Conservation (phyloP, 176 grass and related monocot species). For the Tillandsia fasciculata region DNA sequence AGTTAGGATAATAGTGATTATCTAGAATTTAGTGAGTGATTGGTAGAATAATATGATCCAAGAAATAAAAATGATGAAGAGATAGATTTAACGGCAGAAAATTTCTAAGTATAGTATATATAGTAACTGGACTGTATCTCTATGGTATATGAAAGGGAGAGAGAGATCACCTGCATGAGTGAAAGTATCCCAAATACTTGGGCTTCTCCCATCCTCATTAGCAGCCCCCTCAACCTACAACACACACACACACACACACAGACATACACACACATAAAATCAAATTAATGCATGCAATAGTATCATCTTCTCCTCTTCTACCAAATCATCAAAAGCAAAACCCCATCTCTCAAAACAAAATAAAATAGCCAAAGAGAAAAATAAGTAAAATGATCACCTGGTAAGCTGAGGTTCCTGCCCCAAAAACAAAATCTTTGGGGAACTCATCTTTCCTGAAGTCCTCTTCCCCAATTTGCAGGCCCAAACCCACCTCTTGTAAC, state of each 20-base stretch:
- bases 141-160: background rate
- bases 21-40: too few species aligned
- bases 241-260: too few species aligned
- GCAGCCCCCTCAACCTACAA: slow-evolving; percentile 1
- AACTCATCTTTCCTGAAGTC: slow-evolving; percentile 2
- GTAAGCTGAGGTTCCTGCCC: slow-evolving; percentile 13
- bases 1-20: too few species aligned
- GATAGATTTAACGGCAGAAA: too few species aligned
- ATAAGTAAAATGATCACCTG: background rate
- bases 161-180: background rate
- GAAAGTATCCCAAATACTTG: background rate
- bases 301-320: too few species aligned
- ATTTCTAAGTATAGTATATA: too few species aligned
- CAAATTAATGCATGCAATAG: too few species aligned
- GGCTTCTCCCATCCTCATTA: background rate
- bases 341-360: too few species aligned
- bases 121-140: background rate
- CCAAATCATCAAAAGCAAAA: too few species aligned
- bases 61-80: too few species aligned
- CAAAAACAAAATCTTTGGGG: slow-evolving; percentile 1
- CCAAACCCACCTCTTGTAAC: background rate
- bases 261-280: too few species aligned
- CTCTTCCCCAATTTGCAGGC: background rate
- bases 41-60: too few species aligned
- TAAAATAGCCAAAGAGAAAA: background rate